Percentiles rank a stretch among this genome's conserved stretches.
Evolutionary conservation across 495 filamentous ascomycete genomes (phyloP).

Genomic region (Penicillium verhagenii): DNA sequence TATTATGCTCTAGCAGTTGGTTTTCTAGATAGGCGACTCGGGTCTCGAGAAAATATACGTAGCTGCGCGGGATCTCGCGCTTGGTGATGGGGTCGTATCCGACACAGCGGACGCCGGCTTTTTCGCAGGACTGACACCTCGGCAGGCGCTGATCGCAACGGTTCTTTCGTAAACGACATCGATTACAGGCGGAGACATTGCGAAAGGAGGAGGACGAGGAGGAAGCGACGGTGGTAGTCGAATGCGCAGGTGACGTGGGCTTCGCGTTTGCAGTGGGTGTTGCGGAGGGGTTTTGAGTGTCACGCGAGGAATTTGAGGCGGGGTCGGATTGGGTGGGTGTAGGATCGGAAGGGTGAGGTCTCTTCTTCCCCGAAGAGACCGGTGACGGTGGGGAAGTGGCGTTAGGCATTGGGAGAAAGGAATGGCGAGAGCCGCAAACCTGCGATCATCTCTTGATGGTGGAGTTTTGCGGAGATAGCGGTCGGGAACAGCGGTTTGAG

Average conservation of each 20-base stretch:
- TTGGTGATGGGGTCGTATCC: constrained; percentile 97
- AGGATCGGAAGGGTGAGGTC: constrained; percentile 35
- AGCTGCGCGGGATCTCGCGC: constrained; percentile 88
- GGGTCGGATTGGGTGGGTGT: constrained; percentile 21
- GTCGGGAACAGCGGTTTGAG: constrained; percentile 25
- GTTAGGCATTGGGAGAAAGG: constrained; percentile 40
- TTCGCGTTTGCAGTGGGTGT: constrained; percentile 11
- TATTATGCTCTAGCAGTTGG: constrained; percentile 65
- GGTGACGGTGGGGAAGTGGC: constrained; percentile 35
- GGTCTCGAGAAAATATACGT: constrained; percentile 91
- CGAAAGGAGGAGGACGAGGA: constrained; percentile 65
- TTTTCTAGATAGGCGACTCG: constrained; percentile 79
- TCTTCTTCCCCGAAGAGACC: constrained; percentile 41
- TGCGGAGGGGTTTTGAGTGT: constrained; percentile 13
- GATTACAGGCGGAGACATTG: constrained; percentile 93
- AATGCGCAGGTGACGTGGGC: constrained; percentile 18
- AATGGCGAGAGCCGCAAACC: constrained; percentile 25
- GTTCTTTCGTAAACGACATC: constrained; percentile 90
- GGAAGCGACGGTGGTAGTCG: constrained; percentile 21
- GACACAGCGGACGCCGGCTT: constrained; percentile 83
- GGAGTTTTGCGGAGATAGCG: constrained; percentile 26
- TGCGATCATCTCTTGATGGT: constrained; percentile 40
- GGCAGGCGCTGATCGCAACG: constrained; percentile 91
- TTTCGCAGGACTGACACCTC: constrained; percentile 86
- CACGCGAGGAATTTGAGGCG: constrained; percentile 15